phyloP scores from a whole-genome alignment of 2,329 filamentous ascomycete species.

The Ophiostoma ips region DNA sequence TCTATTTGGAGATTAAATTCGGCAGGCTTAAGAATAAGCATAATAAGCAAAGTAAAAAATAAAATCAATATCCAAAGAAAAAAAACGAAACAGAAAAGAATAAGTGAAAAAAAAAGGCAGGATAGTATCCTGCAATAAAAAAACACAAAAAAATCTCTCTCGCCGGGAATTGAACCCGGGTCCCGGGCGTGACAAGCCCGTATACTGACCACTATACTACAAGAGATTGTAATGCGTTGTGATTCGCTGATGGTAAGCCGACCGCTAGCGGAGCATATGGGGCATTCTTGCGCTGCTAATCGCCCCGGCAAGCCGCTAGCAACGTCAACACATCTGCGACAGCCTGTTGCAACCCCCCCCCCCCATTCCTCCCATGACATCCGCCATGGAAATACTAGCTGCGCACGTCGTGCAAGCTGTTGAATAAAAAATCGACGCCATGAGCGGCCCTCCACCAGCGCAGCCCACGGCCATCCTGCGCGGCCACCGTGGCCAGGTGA shows the following conservation, averaged over 20 bases:
- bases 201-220: slow-evolving; percentile 2
- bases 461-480: slow-evolving; percentile 46
- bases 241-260: not conserved
- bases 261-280: not conserved
- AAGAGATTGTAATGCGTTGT: not conserved
- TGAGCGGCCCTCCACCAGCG: not conserved
- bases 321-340: no score
- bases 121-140: not conserved
- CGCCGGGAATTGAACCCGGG: slow-evolving; percentile 1
- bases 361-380: no score
- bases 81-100: not conserved
- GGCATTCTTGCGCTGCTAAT: no score
- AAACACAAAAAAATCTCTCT: not conserved
- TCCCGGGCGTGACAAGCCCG: slow-evolving; percentile 1
- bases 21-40: no score
- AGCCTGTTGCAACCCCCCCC: no score
- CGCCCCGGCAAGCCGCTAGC: no score
- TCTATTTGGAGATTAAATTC: no score
- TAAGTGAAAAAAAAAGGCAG: not conserved
- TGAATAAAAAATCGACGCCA: not conserved
- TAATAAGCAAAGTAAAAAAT: no score
- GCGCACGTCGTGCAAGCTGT: no score
- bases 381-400: no score
- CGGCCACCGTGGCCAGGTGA: slow-evolving; percentile 1
- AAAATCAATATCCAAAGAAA: no score